phyloP scores from a whole-genome alignment of 1,139 yeast genomes.

The Pneumocystis oryctolagi region DNA sequence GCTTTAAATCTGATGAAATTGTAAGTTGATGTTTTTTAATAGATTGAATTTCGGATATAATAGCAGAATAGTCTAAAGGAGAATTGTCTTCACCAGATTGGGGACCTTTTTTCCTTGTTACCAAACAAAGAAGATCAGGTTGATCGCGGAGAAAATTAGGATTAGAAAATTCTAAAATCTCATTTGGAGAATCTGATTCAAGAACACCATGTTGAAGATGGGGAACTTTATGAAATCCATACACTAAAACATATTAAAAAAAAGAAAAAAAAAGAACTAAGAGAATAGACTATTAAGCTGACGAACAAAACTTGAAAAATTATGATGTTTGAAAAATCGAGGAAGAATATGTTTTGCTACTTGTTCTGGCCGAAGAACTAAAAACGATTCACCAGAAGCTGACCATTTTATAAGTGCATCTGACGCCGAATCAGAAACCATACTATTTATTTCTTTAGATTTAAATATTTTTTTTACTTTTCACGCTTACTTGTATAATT shows the following conservation, averaged over 20 bases:
- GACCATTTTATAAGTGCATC: conserved; percentile 74
- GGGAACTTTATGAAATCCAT: conserved; percentile 90
- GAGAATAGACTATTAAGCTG: conserved; percentile 55
- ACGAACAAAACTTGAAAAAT: conserved; percentile 87
- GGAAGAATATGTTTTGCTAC: conserved; percentile 78
- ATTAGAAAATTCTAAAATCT: conserved; percentile 13
- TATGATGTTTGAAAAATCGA: conserved; percentile 82
- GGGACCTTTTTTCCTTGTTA: conserved; percentile 25
- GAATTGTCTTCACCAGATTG: conserved; percentile 31
- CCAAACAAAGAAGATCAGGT: conserved; percentile 41
- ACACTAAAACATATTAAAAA: conserved; percentile 31
- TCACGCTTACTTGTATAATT: not conserved
- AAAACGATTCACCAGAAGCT: conserved; percentile 64
- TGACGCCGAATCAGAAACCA: conserved; percentile 70
- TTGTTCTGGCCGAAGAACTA: conserved; percentile 50
- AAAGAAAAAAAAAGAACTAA: not conserved
- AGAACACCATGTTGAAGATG: conserved; percentile 12
- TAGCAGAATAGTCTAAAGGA: conserved; percentile 12
- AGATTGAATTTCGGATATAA: conserved; percentile 59
- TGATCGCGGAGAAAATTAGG: conserved; percentile 50
- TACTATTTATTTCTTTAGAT: conserved; percentile 27
- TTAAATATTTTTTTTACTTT: not conserved
- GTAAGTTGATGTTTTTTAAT: conserved; percentile 65
- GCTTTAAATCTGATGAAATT: conserved; percentile 65
- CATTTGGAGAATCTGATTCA: conserved; percentile 9